Evolutionary conservation across 164 flowering plant genomes (phyloP).

Genomic region (Akebia trifoliata): DNA sequence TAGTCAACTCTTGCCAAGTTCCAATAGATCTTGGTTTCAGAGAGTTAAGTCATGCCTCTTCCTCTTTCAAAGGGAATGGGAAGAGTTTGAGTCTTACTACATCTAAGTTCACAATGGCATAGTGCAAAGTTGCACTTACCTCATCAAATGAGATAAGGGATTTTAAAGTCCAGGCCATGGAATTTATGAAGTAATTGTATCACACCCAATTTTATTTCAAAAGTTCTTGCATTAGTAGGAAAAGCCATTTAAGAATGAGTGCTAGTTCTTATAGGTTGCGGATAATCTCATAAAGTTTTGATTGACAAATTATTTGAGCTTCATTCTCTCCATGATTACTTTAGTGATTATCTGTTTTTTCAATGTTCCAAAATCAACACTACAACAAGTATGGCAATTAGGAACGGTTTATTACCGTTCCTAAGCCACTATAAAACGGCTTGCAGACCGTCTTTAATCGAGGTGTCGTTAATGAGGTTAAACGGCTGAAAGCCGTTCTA

Average conservation of each 20-base stretch:
- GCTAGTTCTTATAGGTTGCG: not conserved
- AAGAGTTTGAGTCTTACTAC: not conserved
- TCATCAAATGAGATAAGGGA: not conserved
- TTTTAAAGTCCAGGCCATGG: not conserved
- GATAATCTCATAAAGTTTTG: not conserved
- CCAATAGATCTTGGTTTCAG: not conserved
- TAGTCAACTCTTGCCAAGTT: not conserved
- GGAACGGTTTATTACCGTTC: no score
- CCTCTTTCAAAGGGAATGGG: not conserved
- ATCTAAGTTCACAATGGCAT: not conserved
- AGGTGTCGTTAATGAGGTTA: no score
- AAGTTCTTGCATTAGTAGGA: not conserved
- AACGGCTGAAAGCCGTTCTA: no score
- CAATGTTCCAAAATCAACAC: no score
- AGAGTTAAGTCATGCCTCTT: not conserved
- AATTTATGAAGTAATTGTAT: not conserved
- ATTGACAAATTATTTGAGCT: not conserved
- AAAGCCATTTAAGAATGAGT: not conserved
- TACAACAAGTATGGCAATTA: no score
- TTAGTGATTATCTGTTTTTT: no score
- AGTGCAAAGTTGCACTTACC: not conserved
- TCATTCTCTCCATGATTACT: not conserved
- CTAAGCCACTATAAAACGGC: no score
- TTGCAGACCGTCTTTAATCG: no score
- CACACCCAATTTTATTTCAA: not conserved